A percentile compares a stretch with the other conserved stretches of the same genome.
Evolutionary conservation across 2,329 filamentous ascomycete species (phyloP).

Genomic region (Myriosclerotinia scirpicola): DNA sequence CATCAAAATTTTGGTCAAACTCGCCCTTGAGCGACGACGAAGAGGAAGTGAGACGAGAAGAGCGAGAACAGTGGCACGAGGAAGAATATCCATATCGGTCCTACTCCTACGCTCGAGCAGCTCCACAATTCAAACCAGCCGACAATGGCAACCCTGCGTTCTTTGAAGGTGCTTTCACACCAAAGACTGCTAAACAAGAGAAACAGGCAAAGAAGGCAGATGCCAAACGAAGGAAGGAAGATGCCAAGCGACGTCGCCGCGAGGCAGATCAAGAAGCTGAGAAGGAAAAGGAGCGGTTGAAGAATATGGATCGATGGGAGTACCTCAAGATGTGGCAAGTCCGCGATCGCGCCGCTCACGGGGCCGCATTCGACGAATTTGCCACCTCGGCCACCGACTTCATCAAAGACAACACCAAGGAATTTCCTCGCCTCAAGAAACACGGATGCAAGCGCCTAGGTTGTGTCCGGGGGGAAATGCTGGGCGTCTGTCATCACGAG

Average conservation of each 20-base stretch:
- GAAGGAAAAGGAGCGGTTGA: not conserved
- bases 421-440: not conserved
- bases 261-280: too few relatives aligned
- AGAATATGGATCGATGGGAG: not conserved
- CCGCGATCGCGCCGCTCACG: not conserved
- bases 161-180: not conserved
- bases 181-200: not conserved
- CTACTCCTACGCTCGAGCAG: not conserved
- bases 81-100: not conserved
- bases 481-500: constrained; percentile 18
- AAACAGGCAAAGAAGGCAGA: not conserved
- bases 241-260: not conserved
- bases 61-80: not conserved
- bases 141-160: not conserved
- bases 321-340: not conserved
- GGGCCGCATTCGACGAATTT: not conserved
- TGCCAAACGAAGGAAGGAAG: not conserved
- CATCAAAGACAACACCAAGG: not conserved
- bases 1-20: not conserved
- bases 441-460: not conserved
- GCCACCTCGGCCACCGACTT: not conserved
- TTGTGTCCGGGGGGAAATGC: constrained; percentile 1
- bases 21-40: not conserved
- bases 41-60: too few relatives aligned
- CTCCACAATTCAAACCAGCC: accelerated